Base-by-base conservation (phyloP, 78 protist species). In the Corallochytrium limacisporum region DNA sequence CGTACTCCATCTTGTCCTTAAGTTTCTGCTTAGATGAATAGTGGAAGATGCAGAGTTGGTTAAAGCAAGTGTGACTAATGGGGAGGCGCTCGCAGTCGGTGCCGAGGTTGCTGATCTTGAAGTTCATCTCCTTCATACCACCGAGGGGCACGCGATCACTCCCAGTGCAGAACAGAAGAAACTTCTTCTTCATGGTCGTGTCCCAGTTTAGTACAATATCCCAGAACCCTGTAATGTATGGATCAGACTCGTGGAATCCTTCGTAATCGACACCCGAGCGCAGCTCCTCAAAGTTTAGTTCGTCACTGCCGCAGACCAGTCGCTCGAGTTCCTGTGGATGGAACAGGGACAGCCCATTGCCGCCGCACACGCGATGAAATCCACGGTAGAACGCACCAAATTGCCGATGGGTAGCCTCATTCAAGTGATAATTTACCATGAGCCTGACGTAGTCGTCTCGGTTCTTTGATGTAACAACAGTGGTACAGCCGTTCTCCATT, bases 41-140 rank as follows among this genome's bases (percentile, higher is more conserved):
- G n/a, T n/a, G n/a, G n/a, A n/a, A n/a, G n/a, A n/a, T n/a, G n/a
- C n/a, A n/a, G n/a, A n/a, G n/a, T n/a, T n/a, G n/a, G 59, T 92
- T 92, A 81, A 92, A 94, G 83, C 98, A 94, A 1, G 98, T 94
- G 63, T 87, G 95, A 18, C 95, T 75, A 0, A 94, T 85, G 16
- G 98, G 98, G 38, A 94, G 65, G 51, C 51, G 6, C 20, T 78
- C 84, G 16, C 68, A 26, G 44, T 78, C 84, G 12, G 36, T 63
- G 20, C 85, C 85, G 37, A 51, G 66, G 33, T 55, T 47, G 20
- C 28, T 4, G 37, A 81, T 40, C 54, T 75, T 29, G 26, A 81
- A 74, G 39, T 51, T 32, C 49, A 83, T n/a, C 32, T 13, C 69
- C 33, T 38, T 47, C 44, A 86, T 22, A 1, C 79, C 81, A 10